phyloP scores from a whole-genome alignment of 352 stramenopile species.

The Phytopythium oedochilum region DNA sequence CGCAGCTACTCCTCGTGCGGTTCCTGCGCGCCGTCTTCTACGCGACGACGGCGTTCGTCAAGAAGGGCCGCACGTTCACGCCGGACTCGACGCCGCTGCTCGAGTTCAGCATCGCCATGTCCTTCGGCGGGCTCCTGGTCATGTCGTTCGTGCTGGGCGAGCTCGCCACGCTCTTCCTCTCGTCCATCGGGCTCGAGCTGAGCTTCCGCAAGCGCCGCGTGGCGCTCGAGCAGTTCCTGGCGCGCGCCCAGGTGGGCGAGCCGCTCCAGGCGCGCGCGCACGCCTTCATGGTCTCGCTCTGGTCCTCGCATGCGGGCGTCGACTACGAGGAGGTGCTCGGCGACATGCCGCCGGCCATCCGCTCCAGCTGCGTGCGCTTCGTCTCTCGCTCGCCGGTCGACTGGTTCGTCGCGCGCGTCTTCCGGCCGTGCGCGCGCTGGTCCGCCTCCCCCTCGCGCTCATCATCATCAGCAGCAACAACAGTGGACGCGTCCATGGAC shows the following conservation, averaged over 20 bases:
- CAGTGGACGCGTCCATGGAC: constrained; percentile 14
- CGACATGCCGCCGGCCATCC: constrained; percentile 44
- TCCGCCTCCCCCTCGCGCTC: not conserved
- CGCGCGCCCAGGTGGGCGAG: constrained; percentile 24
- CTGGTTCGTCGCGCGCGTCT: constrained; percentile 30
- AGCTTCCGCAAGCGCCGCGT: constrained; percentile 60
- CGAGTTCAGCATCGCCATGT: constrained; percentile 38
- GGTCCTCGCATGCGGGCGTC: constrained; percentile 50
- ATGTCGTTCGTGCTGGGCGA: constrained; percentile 57
- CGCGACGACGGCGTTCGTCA: constrained; percentile 35
- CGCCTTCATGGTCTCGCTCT: constrained; percentile 44
- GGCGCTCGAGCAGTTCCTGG: constrained; percentile 38
- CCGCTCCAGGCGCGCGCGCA: constrained; percentile 25
- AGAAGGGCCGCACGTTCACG: constrained; percentile 35
- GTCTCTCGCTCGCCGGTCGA: constrained; percentile 29
- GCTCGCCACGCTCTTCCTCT: constrained; percentile 46
- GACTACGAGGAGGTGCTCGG: constrained; percentile 45
- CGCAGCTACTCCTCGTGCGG: constrained; percentile 22
- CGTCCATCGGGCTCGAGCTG: constrained; percentile 52
- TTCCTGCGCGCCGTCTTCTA: constrained; percentile 49
- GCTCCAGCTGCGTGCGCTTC: constrained; percentile 37
- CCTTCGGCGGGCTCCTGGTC: constrained; percentile 37
- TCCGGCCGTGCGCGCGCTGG: constrained; percentile 22
- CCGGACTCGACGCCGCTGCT: constrained; percentile 23
- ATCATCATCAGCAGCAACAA: not conserved